Percentiles rank a stretch among this genome's conserved stretches.
Conservation (phyloP, 2,329 filamentous ascomycete species). For the Thelonectria olida region DNA sequence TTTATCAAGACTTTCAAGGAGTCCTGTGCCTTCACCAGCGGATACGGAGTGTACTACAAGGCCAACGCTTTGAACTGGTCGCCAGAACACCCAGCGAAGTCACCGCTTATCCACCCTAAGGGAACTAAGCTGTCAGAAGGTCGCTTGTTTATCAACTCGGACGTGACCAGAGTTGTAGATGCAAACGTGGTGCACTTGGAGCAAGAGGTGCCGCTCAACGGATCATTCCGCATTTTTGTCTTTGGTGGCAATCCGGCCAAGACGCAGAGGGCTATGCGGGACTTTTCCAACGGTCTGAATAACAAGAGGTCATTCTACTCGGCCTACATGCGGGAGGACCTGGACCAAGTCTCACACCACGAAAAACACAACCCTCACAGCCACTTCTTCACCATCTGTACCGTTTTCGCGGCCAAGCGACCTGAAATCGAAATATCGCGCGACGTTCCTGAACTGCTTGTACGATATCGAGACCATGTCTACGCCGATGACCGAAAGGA, state of each 20-base stretch:
- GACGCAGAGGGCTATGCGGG: constrained; percentile 70
- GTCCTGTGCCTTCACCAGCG: constrained; percentile 89
- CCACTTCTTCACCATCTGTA: constrained; percentile 80
- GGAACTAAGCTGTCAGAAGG: constrained; percentile 76
- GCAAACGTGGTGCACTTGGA: constrained; percentile 91
- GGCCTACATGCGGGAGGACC: constrained; percentile 69
- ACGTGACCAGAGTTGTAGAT: constrained; percentile 87
- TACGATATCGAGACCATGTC: constrained; percentile 81
- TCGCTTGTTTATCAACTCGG: constrained; percentile 78
- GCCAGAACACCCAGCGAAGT: constrained; percentile 74
- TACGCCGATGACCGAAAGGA: constrained; percentile 89
- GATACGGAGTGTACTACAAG: constrained; percentile 88
- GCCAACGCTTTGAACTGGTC: constrained; percentile 89
- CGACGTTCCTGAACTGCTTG: constrained; percentile 75
- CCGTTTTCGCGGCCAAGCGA: constrained; percentile 76
- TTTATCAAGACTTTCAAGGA: constrained; percentile 93
- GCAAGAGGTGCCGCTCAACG: constrained; percentile 89
- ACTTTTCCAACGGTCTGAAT: constrained; percentile 73
- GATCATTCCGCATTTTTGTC: constrained; percentile 85
- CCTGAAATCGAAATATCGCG: constrained; percentile 76
- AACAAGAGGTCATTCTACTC: constrained; percentile 78
- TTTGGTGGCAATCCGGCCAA: constrained; percentile 77
- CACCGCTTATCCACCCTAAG: constrained; percentile 72
- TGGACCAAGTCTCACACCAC: constrained; percentile 73
- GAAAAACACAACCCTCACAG: constrained; percentile 88